phyloP scores from a whole-genome alignment of 225 moss, liverwort and hornwort genomes.

The Anthoceros angustus region DNA sequence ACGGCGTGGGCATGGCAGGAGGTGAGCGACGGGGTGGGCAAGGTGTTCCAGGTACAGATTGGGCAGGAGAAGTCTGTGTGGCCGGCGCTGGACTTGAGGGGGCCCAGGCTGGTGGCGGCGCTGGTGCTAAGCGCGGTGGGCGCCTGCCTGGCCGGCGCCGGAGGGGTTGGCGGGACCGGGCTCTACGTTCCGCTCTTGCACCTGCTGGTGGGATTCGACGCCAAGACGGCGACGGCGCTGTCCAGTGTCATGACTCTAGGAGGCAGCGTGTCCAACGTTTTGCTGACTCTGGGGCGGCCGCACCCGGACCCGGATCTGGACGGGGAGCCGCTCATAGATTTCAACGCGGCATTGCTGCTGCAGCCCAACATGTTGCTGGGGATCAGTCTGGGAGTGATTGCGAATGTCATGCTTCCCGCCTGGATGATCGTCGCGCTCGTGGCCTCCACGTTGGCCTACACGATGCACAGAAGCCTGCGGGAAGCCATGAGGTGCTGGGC shows the following conservation, averaged over 20 bases:
- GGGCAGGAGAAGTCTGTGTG: slow-evolving; percentile 8
- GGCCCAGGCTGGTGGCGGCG: slow-evolving; percentile 18
- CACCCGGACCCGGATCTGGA: slow-evolving; percentile 15
- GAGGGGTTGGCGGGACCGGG: slow-evolving; percentile 40
- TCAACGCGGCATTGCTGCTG: slow-evolving; percentile 29
- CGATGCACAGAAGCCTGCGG: slow-evolving; percentile 20
- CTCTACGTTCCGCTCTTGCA: slow-evolving; percentile 41
- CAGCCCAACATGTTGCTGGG: slow-evolving; percentile 51
- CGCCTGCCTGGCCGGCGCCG: slow-evolving; percentile 37
- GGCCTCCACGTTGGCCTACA: slow-evolving; percentile 25
- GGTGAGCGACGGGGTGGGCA: neutral
- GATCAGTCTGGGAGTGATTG: slow-evolving; percentile 41
- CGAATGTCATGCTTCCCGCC: slow-evolving; percentile 37
- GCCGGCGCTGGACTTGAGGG: slow-evolving; percentile 16
- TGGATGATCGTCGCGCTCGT: slow-evolving; percentile 33
- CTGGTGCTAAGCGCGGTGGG: slow-evolving; percentile 13
- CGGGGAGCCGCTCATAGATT: slow-evolving; percentile 21
- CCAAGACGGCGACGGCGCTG: slow-evolving; percentile 38
- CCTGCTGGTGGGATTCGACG: slow-evolving; percentile 27
- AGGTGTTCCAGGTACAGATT: slow-evolving; percentile 13
- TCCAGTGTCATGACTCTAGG: slow-evolving; percentile 44
- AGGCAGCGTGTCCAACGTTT: slow-evolving; percentile 29
- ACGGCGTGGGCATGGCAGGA: no score
- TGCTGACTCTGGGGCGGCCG: slow-evolving; percentile 18
- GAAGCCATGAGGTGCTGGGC: slow-evolving; percentile 32